Base-by-base conservation (phyloP, 2,329 filamentous ascomycete species). In the Colletotrichum agaves region DNA sequence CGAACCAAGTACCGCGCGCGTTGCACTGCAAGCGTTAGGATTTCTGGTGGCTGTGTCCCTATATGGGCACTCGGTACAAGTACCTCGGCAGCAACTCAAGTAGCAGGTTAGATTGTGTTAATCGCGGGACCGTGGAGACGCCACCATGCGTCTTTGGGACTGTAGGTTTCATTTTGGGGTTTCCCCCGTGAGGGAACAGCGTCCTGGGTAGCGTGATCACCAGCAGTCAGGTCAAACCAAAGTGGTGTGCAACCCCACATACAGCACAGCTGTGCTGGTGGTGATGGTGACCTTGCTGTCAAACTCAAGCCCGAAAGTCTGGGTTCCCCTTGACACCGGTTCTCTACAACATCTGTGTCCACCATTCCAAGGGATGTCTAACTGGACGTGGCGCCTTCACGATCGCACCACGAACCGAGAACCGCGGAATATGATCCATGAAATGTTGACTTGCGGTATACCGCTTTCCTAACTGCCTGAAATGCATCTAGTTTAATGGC, bases 131-230 rank as follows among this genome's bases (percentile, higher is more conserved):
- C 39, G 21, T 44, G 17, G 67, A 59, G 33, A 67, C 59, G 64
- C 60, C 50, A 69, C 64, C 41, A 17, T 35, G 17, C 39, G 31
- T 47, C 19, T 11, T 21, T 33, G 23, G 49, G 57, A 53, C 43
- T 37, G 35, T 19, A 44, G 46, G 64, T 70, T 23, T 15, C 55
- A 68, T 70, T 70, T 70, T 64, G 68, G 68, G 65, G 65, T 64
- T 47, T 55, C 49, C 64, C 61, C 60, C 49, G 60, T 55, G 55
- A 61, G 60, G 64, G 60, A 63, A 69, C 55, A 61, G 56, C 62
- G 58, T 61, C 43, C 35, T 69, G 63, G 58, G 53, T 60, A 69
- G 67, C 62, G 62, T 69, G 66, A 61, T 67, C 62, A 66, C 37
- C 43, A 50, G 21, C 33, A 53, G 35, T 37, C 52, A 55, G 41